phyloP scores from a whole-genome alignment of 352 stramenopile genomes.

The Saprolegnia diclina region DNA sequence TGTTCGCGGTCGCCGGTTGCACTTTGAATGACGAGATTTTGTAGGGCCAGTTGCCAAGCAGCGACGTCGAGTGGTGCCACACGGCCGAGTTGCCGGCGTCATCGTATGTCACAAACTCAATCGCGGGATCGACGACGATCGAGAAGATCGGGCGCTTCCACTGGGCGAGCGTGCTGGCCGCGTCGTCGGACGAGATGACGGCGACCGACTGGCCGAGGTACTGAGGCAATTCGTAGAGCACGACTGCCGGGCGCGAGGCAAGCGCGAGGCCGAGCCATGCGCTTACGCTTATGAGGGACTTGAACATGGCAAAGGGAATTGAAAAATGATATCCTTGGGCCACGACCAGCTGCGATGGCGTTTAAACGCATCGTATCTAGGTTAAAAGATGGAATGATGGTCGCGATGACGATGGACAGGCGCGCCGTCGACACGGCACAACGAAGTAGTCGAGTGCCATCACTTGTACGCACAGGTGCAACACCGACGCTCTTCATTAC shows the following conservation, averaged over 20 bases:
- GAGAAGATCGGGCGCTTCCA: background rate
- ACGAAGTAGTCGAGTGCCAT: too few relatives aligned
- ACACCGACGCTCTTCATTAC: too few relatives aligned
- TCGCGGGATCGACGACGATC: background rate
- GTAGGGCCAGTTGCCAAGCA: background rate
- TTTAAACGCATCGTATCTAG: background rate
- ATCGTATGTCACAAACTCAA: background rate
- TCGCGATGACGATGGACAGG: too few relatives aligned
- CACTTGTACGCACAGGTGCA: too few relatives aligned
- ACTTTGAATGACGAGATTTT: background rate
- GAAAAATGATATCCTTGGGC: background rate
- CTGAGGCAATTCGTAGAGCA: background rate
- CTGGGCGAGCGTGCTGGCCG: background rate
- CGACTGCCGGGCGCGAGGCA: background rate
- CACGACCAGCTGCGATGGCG: background rate
- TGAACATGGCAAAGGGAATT: background rate
- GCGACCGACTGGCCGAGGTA: background rate
- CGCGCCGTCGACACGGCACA: too few relatives aligned
- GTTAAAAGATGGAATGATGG: background rate
- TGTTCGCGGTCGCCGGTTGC: background rate
- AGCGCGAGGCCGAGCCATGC: background rate
- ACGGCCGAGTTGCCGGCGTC: background rate
- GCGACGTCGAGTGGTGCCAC: background rate
- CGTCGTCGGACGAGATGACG: background rate
- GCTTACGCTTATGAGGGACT: background rate